A percentile compares a stretch with the other conserved stretches of the same genome.
Evolutionary conservation across 306 rosid genomes (phyloP).

Genomic region (Erythrophleum fordii): DNA sequence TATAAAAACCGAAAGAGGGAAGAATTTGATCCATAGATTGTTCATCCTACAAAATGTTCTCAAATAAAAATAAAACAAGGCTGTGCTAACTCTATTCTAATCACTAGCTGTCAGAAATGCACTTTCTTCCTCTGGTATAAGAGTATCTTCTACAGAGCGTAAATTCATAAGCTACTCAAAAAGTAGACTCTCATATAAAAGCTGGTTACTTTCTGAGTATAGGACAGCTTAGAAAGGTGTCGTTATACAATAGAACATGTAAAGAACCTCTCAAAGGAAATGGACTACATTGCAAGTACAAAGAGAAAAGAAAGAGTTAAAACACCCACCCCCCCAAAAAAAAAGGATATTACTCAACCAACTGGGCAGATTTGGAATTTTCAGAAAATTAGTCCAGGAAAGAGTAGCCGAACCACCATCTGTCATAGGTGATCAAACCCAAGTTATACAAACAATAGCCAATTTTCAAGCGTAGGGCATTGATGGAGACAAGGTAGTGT

Average conservation of each 20-base stretch:
- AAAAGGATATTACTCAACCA: neutral
- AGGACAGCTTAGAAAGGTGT: neutral
- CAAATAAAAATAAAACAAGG: neutral
- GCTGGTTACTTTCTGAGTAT: neutral
- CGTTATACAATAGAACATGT: neutral
- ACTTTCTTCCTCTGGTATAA: neutral
- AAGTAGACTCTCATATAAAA: neutral
- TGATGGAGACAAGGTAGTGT: no score
- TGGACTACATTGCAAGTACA: neutral
- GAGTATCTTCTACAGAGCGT: neutral
- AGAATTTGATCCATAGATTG: conserved; percentile 7
- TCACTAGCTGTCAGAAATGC: neutral
- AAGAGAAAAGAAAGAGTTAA: neutral
- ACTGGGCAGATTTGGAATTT: conserved; percentile 10
- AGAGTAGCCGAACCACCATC: neutral
- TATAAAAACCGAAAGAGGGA: neutral
- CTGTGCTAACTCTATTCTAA: neutral
- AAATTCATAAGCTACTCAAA: neutral
- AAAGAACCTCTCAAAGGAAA: conserved; percentile 1
- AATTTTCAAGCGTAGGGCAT: neutral
- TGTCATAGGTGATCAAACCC: no score
- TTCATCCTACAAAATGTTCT: conserved; percentile 12
- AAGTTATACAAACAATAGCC: neutral
- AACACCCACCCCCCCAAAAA: no score
- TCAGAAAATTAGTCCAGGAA: neutral